Conservation (phyloP, 768 basidiomycete genomes). For the Termitomyces titanicus region DNA sequence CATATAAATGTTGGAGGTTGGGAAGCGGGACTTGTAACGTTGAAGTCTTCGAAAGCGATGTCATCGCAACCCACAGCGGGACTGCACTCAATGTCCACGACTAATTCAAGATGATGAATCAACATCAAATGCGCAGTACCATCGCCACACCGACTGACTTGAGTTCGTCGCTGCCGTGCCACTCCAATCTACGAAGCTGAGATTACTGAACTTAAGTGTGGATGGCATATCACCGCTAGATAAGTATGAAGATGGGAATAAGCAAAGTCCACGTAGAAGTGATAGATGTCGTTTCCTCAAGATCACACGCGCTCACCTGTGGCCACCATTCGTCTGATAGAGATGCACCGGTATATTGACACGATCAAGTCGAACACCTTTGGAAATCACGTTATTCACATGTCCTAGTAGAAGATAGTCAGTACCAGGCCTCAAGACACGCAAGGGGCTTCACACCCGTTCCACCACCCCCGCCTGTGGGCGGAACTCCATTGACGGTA, state of each 20-base stretch:
- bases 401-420: conserved; percentile 27
- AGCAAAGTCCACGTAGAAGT: background rate
- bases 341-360: conserved; percentile 45
- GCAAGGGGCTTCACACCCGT: conserved; percentile 26
- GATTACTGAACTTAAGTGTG: conserved; percentile 39
- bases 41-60: conserved; percentile 38
- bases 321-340: conserved; percentile 48
- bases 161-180: conserved; percentile 41
- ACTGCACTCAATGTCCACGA: conserved; percentile 50
- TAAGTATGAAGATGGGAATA: background rate
- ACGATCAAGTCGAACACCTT: conserved; percentile 42
- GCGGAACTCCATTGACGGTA: conserved; percentile 46
- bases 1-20: conserved; percentile 38
- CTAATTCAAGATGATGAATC: conserved; percentile 22
- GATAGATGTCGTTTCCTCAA: background rate
- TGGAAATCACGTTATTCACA: conserved; percentile 40
- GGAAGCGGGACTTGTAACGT: conserved; percentile 34
- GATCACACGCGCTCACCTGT: conserved; percentile 31
- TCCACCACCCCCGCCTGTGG: conserved; percentile 55
- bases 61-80: conserved; percentile 41
- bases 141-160: conserved; percentile 22
- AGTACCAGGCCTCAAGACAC: background rate
- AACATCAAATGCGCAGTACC: background rate
- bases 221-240: conserved; percentile 48
- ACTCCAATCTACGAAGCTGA: conserved; percentile 43